Conservation (phyloP, 805 yeast species). For the Groenewaldozyma salmanticensis region DNA sequence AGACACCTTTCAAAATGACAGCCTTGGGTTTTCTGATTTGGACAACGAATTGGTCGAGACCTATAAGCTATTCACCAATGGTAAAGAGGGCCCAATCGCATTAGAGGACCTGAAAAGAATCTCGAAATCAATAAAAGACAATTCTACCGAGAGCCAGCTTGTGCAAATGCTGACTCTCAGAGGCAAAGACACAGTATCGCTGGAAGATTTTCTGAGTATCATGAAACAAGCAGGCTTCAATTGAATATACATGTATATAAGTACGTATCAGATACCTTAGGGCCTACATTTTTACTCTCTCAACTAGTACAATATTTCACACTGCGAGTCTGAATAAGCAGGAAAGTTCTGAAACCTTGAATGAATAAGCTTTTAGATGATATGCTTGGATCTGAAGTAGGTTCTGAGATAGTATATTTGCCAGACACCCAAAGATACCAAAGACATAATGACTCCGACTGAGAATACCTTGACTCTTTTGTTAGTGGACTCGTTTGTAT, state of each 20-base stretch:
- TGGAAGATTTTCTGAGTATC: constrained; percentile 19
- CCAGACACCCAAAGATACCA: constrained; percentile 80
- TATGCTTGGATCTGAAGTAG: constrained; percentile 55
- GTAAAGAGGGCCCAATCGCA: constrained; percentile 19
- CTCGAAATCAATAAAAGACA: constrained; percentile 20
- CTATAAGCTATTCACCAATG: constrained; percentile 12
- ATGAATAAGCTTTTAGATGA: constrained; percentile 19
- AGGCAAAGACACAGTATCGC: constrained; percentile 11
- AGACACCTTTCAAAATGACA: constrained; percentile 1
- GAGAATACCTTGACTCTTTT: constrained; percentile 86
- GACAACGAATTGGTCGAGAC: constrained; percentile 9
- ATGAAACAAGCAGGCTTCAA: constrained; percentile 20
- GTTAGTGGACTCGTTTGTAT: constrained; percentile 95
- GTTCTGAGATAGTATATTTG: constrained; percentile 86
- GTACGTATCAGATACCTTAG: no score
- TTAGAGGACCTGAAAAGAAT: constrained; percentile 19
- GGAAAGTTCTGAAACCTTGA: constrained; percentile 2
- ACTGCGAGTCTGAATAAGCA: no score
- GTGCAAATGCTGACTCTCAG: constrained; percentile 23
- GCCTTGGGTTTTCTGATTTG: constrained; percentile 4
- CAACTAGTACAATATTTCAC: no score
- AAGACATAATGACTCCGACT: constrained; percentile 51
- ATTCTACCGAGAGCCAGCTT: constrained; percentile 22
- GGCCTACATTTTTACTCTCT: no score
- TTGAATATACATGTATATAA: no score